Evolutionary conservation across 768 basidiomycete genomes (phyloP).

Genomic region (Leccinum variicolor): DNA sequence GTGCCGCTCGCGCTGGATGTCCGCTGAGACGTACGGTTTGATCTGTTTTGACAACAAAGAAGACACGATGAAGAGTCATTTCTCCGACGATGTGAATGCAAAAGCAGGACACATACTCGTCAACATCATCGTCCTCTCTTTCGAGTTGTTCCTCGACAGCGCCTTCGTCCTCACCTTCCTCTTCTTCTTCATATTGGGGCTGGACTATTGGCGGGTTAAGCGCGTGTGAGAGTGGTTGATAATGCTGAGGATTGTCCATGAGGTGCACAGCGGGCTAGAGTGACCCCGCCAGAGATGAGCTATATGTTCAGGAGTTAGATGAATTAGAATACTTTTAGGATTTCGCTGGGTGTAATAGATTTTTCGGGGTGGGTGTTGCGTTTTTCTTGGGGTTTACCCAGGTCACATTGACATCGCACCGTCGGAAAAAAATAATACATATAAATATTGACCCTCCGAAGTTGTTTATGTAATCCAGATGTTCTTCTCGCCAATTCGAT

Average conservation of each 20-base stretch:
- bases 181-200: slow-evolving; percentile 47
- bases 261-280: neutral
- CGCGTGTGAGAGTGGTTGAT: slow-evolving; percentile 79
- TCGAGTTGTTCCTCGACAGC: slow-evolving; percentile 65
- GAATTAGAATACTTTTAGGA: slow-evolving; percentile 20
- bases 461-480: slow-evolving; percentile 16
- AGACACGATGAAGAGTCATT: slow-evolving; percentile 4
- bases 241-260: slow-evolving; percentile 73
- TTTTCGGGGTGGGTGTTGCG: slow-evolving; percentile 25
- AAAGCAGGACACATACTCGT: slow-evolving; percentile 26
- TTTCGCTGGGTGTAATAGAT: slow-evolving; percentile 32
- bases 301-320: slow-evolving; percentile 24
- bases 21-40: slow-evolving; percentile 19
- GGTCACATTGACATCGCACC: slow-evolving; percentile 19
- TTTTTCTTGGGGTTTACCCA: slow-evolving; percentile 28
- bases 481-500: no score
- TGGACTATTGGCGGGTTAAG: slow-evolving; percentile 51
- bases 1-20: slow-evolving; percentile 10
- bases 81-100: slow-evolving; percentile 1
- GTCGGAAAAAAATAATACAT: slow-evolving; percentile 24
- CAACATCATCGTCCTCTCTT: slow-evolving; percentile 43
- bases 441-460: slow-evolving; percentile 21
- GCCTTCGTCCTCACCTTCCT: slow-evolving; percentile 76
- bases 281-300: slow-evolving; percentile 11
- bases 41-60: slow-evolving; percentile 11